Percentiles rank a stretch among this genome's conserved stretches.
Conservation (phyloP, 2,329 filamentous ascomycete species). For the Diplodia sapinea region DNA sequence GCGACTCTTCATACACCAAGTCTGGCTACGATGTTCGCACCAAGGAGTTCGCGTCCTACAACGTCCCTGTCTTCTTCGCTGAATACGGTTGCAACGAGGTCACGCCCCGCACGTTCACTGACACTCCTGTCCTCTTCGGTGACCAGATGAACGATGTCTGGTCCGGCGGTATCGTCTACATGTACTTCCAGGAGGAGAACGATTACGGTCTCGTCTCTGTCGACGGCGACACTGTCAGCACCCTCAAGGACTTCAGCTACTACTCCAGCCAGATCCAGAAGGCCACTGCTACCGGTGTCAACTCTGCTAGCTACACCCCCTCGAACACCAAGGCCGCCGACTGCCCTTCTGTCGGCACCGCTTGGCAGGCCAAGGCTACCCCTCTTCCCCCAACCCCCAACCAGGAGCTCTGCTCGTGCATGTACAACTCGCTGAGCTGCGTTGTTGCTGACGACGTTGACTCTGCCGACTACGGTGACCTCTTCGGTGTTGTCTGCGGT, state of each 20-base stretch:
- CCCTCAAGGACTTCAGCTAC: conserved; percentile 75
- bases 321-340: conserved; percentile 69
- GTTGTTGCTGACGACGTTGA: conserved; percentile 64
- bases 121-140: conserved; percentile 82
- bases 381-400: conserved; percentile 84
- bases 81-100: conserved; percentile 93
- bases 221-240: conserved; percentile 64
- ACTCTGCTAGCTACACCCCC: conserved; percentile 72
- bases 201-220: conserved; percentile 81
- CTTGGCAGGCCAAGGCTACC: conserved; percentile 71
- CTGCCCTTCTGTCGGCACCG: conserved; percentile 70
- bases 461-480: conserved; percentile 64
- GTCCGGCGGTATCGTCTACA: conserved; percentile 97
- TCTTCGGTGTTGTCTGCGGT: conserved; percentile 79
- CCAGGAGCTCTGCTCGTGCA: conserved; percentile 80
- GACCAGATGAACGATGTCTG: conserved; percentile 82
- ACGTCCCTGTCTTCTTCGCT: conserved; percentile 95
- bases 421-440: conserved; percentile 76
- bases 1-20: conserved; percentile 73
- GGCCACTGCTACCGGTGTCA: conserved; percentile 69
- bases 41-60: conserved; percentile 85
- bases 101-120: conserved; percentile 78
- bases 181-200: conserved; percentile 94
- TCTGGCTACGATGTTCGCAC: conserved; percentile 86
- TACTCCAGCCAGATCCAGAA: conserved; percentile 73